Percentiles rank a stretch among this genome's conserved stretches.
phyloP scores from a whole-genome alignment of 257 asterid genomes.

The Verbena officinalis region DNA sequence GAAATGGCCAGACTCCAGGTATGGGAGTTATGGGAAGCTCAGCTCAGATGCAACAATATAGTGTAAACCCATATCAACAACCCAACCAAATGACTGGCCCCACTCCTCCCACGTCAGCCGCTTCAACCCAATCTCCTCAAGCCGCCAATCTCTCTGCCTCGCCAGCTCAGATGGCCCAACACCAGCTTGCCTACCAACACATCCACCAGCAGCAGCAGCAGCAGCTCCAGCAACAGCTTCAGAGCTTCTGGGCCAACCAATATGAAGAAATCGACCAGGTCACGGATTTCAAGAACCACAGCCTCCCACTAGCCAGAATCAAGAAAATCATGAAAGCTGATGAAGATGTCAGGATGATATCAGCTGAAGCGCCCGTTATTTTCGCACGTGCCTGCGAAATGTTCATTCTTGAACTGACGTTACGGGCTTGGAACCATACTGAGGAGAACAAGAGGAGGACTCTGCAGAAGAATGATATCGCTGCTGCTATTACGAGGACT shows the following conservation, averaged over 20 bases:
- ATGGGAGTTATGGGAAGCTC: slow-evolving; percentile 63
- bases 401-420: slow-evolving; percentile 95
- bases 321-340: slow-evolving; percentile 98
- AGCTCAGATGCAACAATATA: slow-evolving; percentile 66
- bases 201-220: slow-evolving; percentile 94
- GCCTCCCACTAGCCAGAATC: slow-evolving; percentile 93
- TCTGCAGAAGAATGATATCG: slow-evolving; percentile 92
- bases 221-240: slow-evolving; percentile 88
- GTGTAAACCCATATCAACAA: slow-evolving; percentile 69
- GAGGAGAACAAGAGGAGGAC: slow-evolving; percentile 99
- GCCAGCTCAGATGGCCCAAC: slow-evolving; percentile 85
- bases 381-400: slow-evolving; percentile 97
- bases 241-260: slow-evolving; percentile 78
- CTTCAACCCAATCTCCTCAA: slow-evolving; percentile 70
- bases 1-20: slow-evolving; percentile 81
- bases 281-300: slow-evolving; percentile 89
- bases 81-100: slow-evolving; percentile 70
- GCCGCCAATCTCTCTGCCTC: slow-evolving; percentile 70
- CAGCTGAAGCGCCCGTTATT: slow-evolving; percentile 96
- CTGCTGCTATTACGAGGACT: slow-evolving; percentile 96
- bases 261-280: slow-evolving; percentile 78
- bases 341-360: slow-evolving; percentile 92
- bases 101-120: slow-evolving; percentile 60
- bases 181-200: slow-evolving; percentile 96
- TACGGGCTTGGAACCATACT: slow-evolving; percentile 92